Evolutionary conservation across 2,329 filamentous ascomycete species (phyloP), one percentile per base, ranked within the genome.

Genomic region (Clonostachys byssicola): DNA sequence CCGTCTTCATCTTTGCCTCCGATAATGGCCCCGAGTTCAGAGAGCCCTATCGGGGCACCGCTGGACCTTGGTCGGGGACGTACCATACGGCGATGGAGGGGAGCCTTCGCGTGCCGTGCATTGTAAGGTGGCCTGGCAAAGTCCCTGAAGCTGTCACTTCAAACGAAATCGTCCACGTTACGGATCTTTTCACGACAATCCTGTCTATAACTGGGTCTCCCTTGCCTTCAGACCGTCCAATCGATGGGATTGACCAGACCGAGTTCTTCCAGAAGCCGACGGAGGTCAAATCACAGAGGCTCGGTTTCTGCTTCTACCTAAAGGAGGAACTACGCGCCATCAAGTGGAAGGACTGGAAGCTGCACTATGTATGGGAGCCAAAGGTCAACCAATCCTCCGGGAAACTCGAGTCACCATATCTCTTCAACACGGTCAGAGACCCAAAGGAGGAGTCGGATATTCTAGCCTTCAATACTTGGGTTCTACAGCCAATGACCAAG

Each of bases 81-180:
- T 66, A 65, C 16, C 62, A 66, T 20, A 66, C 62, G 0, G 62
- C 64, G 2, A 66, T 66, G 64, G 63, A 66, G 34, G 61, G 63
- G 1, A 64, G 63, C 3, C 42, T 66, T 2, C 56, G 64, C 4
- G 63, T 66, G 1, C 63, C 64, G 0, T 65, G 60, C 44, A 66
- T 66, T n/a, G 52, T 66, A 3, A 49, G 60, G 4, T 66, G 64
- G 64, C 62, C 62, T 1, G 58, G 60, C 2, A 45, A 54, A 0
- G 61, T 65, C 0, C 63, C 64, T 0, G 40, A 49, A 12, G 53
- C 52, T 0, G 48, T 52, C 0, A 61, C 52, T 0, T 60, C 60
- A 6, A 66, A 66, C 40, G 54, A 58, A 4, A 64, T 57, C 14
- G 62, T 65, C 1, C 62, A 66, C 17, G 56, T 64, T 6, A 65